Evolutionary conservation across 805 yeast species (phyloP).

Genomic region (Pichia sporocuriosa): DNA sequence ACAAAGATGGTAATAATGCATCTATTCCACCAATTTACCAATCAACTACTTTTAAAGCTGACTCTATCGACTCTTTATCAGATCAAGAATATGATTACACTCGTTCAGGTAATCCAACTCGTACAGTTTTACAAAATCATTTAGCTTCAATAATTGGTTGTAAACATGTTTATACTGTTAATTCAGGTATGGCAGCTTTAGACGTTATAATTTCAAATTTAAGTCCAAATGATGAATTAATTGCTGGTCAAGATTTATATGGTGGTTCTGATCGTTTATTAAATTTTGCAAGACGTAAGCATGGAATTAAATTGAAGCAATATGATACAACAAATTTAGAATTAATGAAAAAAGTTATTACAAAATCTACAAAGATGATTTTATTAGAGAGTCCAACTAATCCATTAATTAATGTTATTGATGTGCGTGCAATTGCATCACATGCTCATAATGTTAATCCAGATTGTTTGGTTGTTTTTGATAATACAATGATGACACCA

Average conservation of each 20-base stretch:
- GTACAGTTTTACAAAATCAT: slow-evolving; percentile 73
- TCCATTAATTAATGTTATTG: slow-evolving; percentile 84
- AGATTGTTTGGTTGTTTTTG: slow-evolving; percentile 70
- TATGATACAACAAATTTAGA: slow-evolving; percentile 74
- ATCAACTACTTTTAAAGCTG: slow-evolving; percentile 90
- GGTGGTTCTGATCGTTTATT: slow-evolving; percentile 90
- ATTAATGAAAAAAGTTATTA: slow-evolving; percentile 50
- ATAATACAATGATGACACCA: slow-evolving; percentile 97
- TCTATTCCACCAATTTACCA: slow-evolving; percentile 87
- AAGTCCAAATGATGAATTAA: slow-evolving; percentile 79
- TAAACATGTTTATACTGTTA: slow-evolving; percentile 69
- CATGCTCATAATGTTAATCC: slow-evolving; percentile 66
- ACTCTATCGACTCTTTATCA: slow-evolving; percentile 65
- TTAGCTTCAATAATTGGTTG: slow-evolving; percentile 75
- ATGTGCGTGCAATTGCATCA: slow-evolving; percentile 59
- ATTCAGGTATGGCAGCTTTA: slow-evolving; percentile 89
- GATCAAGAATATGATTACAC: slow-evolving; percentile 66
- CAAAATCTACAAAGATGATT: slow-evolving; percentile 60
- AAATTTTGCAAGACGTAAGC: slow-evolving; percentile 59
- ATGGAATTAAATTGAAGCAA: slow-evolving; percentile 62
- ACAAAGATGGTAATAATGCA: slow-evolving; percentile 67
- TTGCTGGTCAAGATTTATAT: slow-evolving; percentile 91
- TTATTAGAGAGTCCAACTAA: slow-evolving; percentile 90
- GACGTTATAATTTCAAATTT: slow-evolving; percentile 69
- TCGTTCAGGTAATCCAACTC: slow-evolving; percentile 89